Evolutionary conservation across 2,329 filamentous ascomycete species (phyloP), one percentile per base, ranked within the genome.

Genomic region (Beauveria caledonica): DNA sequence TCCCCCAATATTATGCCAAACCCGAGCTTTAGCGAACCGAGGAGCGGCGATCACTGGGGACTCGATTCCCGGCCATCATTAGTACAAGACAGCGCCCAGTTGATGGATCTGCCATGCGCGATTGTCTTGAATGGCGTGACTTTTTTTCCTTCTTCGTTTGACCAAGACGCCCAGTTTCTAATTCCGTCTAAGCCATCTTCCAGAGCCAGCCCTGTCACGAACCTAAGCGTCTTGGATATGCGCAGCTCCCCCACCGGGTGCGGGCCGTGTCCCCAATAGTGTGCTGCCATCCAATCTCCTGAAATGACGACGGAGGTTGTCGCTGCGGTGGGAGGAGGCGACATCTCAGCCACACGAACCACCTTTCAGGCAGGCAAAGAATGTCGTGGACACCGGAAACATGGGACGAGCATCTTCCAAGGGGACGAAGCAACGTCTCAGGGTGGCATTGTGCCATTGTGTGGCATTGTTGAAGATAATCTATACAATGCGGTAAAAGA

Each of bases 241-340:
- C 11, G 17, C 25, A 6, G 21, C 10, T 55, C n/a, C n/a, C n/a
- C 33, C 33, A 17, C 15, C 29, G 23, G 4, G 29, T 48, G 45
- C 44, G 54, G 54, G 54, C 44, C 54, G 44, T 40, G 44, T 10
- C 29, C 29, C 42, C 45, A 49, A 49, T 49, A 57, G 45, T 57
- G 29, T 40, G 21, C 19, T 49, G n/a, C 33, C 54, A 49, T 49
- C 21, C 44, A 57, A 57, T 57, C 42, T 56, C 42, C 27, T 23
- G 33, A 57, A 57, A 57, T 57, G 54, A 57, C 45, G 15, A 49
- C 44, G 45, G 54, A 27, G 33, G 8, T 27, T 49, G 15, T 21
- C 21, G 8, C 11, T 57, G 21, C 44, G 29, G 54, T 57, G 53
- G 19, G 25, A 27, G 25, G 25, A 27, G 25, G 25, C 6, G 33